Conservation (phyloP, 164 flowering plant species). For the Macadamia integrifolia region DNA sequence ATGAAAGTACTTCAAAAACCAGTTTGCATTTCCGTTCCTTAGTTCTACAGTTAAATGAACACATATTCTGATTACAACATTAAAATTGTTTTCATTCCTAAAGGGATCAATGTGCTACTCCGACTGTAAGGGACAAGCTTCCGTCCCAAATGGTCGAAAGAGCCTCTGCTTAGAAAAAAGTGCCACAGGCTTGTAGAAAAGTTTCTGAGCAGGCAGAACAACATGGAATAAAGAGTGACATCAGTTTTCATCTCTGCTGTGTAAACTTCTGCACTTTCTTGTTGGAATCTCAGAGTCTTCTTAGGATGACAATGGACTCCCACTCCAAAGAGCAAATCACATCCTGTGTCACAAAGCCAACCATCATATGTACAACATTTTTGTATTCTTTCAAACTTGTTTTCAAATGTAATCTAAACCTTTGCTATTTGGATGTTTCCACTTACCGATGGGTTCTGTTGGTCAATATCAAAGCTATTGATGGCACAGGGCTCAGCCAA, state of each 20-base stretch:
- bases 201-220: not conserved
- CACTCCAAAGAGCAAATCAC: constrained; percentile 87
- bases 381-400: not conserved
- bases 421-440: not conserved
- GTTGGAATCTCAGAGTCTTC: constrained; percentile 31
- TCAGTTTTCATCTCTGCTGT: not conserved
- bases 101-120: constrained; percentile 78
- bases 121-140: constrained; percentile 86
- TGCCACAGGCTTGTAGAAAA: not conserved
- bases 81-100: not conserved
- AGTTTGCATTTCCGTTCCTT: not conserved
- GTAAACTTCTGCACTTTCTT: not conserved
- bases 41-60: not conserved
- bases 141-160: constrained; percentile 89
- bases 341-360: constrained; percentile 41
- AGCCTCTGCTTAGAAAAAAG: constrained; percentile 49
- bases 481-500: constrained; percentile 88
- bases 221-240: not conserved
- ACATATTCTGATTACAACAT: not conserved
- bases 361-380: not conserved
- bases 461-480: constrained; percentile 82
- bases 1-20: not conserved
- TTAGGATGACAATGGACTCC: constrained; percentile 69
- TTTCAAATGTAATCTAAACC: not conserved
- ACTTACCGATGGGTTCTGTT: constrained; percentile 80